Conservation (phyloP, 257 asterid species). For the Solanum ahanhuiri region DNA sequence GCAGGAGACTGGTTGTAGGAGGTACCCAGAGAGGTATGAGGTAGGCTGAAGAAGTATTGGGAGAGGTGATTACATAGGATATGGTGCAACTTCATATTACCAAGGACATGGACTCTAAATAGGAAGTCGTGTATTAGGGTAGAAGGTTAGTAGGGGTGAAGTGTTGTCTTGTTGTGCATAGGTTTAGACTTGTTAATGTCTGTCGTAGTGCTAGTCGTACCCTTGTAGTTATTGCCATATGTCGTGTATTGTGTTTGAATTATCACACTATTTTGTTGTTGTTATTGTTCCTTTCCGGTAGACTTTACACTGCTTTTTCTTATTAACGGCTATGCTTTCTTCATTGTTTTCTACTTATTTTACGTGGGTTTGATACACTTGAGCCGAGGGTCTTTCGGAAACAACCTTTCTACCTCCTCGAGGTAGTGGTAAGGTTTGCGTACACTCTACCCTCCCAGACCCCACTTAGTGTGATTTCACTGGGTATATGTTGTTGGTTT, state of each 20-base stretch:
- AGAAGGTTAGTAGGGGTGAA: neutral
- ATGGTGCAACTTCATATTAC: too few species aligned
- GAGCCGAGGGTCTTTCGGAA: neutral
- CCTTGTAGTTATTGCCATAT: neutral
- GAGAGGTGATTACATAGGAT: too few species aligned
- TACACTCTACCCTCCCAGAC: neutral
- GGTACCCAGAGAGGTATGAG: too few species aligned
- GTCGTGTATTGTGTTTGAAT: neutral
- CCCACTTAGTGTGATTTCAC: neutral
- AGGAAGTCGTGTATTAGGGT: neutral
- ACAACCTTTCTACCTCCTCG: neutral
- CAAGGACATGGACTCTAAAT: too few species aligned
- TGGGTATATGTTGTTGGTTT: neutral
- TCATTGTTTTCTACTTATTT: neutral
- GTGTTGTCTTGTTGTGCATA: neutral
- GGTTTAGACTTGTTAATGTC: neutral
- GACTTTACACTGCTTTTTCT: neutral
- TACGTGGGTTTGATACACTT: neutral
- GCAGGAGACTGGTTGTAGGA: too few species aligned
- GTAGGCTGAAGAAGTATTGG: too few species aligned
- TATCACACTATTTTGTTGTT: neutral
- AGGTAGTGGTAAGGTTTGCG: neutral
- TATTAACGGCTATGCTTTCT: neutral
- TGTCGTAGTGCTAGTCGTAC: neutral
- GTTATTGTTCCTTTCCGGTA: neutral